Evolutionary conservation across 352 stramenopile species (phyloP).

Genomic region (Phytophthora sp.): DNA sequence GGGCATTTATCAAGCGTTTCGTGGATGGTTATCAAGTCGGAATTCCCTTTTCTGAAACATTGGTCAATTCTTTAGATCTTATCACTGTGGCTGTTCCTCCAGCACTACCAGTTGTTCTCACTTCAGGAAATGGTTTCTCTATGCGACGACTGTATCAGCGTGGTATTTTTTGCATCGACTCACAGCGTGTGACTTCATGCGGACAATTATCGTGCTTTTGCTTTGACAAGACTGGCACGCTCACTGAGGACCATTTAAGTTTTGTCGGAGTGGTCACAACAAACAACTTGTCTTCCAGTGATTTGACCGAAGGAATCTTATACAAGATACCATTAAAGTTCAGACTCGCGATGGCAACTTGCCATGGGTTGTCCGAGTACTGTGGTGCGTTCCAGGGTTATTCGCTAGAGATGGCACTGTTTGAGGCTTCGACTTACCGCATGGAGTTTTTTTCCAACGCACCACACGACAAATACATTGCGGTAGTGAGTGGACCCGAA

Average conservation of each 20-base stretch:
- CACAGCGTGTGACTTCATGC: conserved; percentile 55
- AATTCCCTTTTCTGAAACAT: conserved; percentile 27
- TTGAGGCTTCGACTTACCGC: conserved; percentile 17
- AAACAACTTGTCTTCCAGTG: neutral
- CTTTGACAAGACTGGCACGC: conserved; percentile 71
- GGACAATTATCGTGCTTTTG: conserved; percentile 61
- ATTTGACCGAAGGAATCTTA: conserved; percentile 6
- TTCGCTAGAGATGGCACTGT: conserved; percentile 61
- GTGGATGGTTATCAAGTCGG: conserved; percentile 19
- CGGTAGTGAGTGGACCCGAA: conserved; percentile 16
- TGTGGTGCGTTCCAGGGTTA: conserved; percentile 47
- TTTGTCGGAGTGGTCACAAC: conserved; percentile 37
- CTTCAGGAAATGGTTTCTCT: conserved; percentile 61
- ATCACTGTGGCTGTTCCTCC: conserved; percentile 70
- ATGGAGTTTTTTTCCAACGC: neutral
- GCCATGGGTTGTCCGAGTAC: conserved; percentile 47
- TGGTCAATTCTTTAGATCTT: conserved; percentile 63
- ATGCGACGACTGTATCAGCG: conserved; percentile 37
- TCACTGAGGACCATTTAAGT: conserved; percentile 45
- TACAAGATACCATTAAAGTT: conserved; percentile 24
- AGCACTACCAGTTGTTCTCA: conserved; percentile 62
- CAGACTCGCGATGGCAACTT: conserved; percentile 49
- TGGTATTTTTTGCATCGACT: conserved; percentile 70
- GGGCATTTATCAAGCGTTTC: conserved; percentile 61
- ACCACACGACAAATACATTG: conserved; percentile 35